Base-by-base conservation (phyloP, 768 basidiomycete genomes). In the Dacryopinax primogenitus region DNA sequence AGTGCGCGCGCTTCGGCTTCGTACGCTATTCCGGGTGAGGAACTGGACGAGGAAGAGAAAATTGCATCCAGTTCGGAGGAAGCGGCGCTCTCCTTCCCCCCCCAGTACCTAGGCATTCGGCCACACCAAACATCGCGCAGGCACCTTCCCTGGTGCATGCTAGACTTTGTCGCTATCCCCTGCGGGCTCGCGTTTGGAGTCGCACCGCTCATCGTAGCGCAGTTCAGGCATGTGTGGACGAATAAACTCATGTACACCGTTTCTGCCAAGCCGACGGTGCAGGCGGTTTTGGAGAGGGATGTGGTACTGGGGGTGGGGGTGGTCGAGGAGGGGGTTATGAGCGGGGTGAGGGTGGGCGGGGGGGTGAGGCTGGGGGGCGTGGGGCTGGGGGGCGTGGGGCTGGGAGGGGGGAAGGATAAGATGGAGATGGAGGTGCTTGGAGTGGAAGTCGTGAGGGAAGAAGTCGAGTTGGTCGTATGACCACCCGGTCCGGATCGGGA, bases 161-260 rank as follows among this genome's bases (percentile, higher is more conserved):
- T 44, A 64, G 67, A 66, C 62, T 71, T 69, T 70, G 62, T 70
- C 33, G 67, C 67, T n/a, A 63, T 73, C 41, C 72, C 72, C 39
- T 67, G 68, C 26, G 68, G 68, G 64, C 67, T 71, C 58, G 44
- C 70, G 30, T 71, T 70, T 63, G 72, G 71, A n/a, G 67, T 70
- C 62, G 66, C 71, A 51, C 71, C 72, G 39, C 64, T 71, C 36
- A 62, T 71, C 37, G 70, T 71, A 62, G 70, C 71, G 6, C 72
- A 73, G 34, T 69, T 71, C 66, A 67, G 70, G 64, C 72, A 73
- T 62, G 65, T 73, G 62, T 71, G 70, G 65, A 73, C 71, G 11
- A 67, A 73, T 63, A 68, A 68, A 37, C 65, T 69, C 44, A 63
- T 47, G 61, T 65, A 65, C 30, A 65, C 65, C 26, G 65, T 65